Conservation (phyloP, 495 filamentous ascomycete species). For the Aeminium ludgeri region DNA sequence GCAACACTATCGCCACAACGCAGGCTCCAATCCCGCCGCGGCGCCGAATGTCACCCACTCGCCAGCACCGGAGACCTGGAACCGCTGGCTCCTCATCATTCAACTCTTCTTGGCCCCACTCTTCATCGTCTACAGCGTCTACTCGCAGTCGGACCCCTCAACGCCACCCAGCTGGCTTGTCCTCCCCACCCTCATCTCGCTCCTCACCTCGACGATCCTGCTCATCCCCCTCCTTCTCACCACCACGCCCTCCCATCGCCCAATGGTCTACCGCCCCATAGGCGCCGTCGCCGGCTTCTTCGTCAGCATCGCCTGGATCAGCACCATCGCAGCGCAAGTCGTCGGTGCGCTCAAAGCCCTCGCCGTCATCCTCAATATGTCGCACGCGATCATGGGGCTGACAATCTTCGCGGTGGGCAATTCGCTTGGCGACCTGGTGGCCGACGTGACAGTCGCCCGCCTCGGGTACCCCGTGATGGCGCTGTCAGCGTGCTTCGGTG, state of each 20-base stretch:
- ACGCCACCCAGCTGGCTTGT: constrained; percentile 35
- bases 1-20: constrained; percentile 16
- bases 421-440: constrained; percentile 83
- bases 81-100: constrained; percentile 69
- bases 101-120: constrained; percentile 81
- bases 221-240: constrained; percentile 45
- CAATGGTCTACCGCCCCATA: constrained; percentile 50
- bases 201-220: constrained; percentile 50
- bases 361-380: constrained; percentile 82
- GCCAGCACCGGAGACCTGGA: constrained; percentile 36
- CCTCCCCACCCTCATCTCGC: constrained; percentile 45
- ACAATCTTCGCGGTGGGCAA: constrained; percentile 97
- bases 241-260: constrained; percentile 36
- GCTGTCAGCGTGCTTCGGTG: constrained; percentile 85
- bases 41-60: too few relatives aligned
- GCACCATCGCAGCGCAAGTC: constrained; percentile 87
- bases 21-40: background rate
- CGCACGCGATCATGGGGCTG: constrained; percentile 85
- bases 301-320: constrained; percentile 89
- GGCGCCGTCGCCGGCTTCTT: constrained; percentile 83
- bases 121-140: constrained; percentile 61
- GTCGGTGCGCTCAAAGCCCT: constrained; percentile 89
- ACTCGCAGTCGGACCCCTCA: constrained; percentile 33
- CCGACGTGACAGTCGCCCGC: constrained; percentile 82
- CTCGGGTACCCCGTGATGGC: constrained; percentile 97